Percentiles rank a stretch among this genome's conserved stretches.
Evolutionary conservation across 192 early-diverging fungal genomes (phyloP).

Genomic region (Rhizophagus sp.): DNA sequence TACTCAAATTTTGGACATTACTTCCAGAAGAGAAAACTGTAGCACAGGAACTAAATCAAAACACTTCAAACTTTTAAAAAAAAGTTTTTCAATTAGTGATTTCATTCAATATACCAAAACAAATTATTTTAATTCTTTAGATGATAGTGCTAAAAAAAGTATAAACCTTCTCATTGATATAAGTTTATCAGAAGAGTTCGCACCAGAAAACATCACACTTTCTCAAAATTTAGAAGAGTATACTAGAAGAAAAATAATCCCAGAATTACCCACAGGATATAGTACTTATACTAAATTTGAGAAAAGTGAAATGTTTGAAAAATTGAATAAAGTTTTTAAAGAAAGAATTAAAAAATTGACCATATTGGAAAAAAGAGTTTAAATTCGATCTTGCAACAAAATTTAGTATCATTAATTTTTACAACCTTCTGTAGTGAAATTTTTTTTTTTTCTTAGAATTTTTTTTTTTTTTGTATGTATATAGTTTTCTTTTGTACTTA

Average conservation of each 20-base stretch:
- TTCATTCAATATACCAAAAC: not conserved
- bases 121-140: not conserved
- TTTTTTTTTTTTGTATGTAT: no score
- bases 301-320: not conserved
- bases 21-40: not conserved
- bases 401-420: no score
- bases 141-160: not conserved
- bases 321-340: not conserved
- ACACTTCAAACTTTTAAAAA: not conserved
- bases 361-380: not conserved
- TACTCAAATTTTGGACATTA: not conserved
- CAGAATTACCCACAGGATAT: not conserved
- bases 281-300: not conserved
- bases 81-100: not conserved
- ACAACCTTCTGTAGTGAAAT: no score
- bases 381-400: not conserved
- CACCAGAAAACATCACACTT: not conserved
- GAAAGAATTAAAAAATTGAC: not conserved
- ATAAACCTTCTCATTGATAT: not conserved
- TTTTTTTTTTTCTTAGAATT: no score
- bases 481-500: no score
- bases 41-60: not conserved
- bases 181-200: not conserved
- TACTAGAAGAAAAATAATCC: not conserved
- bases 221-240: not conserved